These are phyloP conservation scores for Porpolomopsis calyptriformis DNA, from an alignment of 768 basidiomycete species.

Conservation along the genomic window DNA sequence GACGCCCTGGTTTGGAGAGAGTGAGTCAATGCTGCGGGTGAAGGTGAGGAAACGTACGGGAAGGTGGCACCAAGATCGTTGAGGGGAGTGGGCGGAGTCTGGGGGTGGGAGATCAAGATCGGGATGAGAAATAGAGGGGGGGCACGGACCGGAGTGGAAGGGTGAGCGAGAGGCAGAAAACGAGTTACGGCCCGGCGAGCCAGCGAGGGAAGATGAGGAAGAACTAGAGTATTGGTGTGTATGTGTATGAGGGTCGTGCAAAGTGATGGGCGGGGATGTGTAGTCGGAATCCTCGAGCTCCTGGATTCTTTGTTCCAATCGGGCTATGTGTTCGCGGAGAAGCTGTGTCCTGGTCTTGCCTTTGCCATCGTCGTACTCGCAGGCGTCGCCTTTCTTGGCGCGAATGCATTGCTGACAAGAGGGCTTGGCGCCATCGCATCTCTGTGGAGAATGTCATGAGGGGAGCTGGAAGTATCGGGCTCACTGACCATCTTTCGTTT, in stretches of 20 bases:
- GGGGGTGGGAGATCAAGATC: background rate
- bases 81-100: constrained; percentile 42
- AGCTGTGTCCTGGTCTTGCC: constrained; percentile 75
- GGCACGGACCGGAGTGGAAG: constrained; percentile 40
- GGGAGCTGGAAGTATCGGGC: background rate
- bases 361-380: constrained; percentile 79
- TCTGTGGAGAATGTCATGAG: constrained; percentile 29
- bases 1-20: constrained; percentile 22
- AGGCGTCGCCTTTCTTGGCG: constrained; percentile 64
- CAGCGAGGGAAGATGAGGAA: constrained; percentile 39
- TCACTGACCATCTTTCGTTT: constrained; percentile 58
- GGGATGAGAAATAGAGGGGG: background rate
- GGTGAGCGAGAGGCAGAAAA: constrained; percentile 49
- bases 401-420: constrained; percentile 70
- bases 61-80: constrained; percentile 38
- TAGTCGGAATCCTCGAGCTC: constrained; percentile 72
- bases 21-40: background rate
- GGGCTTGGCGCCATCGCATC: constrained; percentile 70
- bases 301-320: constrained; percentile 58
- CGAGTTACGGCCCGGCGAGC: constrained; percentile 42
- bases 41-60: constrained; percentile 16
- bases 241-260: constrained; percentile 58
- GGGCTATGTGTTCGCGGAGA: constrained; percentile 64
- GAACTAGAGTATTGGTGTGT: constrained; percentile 41
- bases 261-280: constrained; percentile 51